A percentile compares a stretch with the other conserved stretches of the same genome.
Evolutionary conservation across 345 rosid species (phyloP).

Genomic region (Moringa oleifera): DNA sequence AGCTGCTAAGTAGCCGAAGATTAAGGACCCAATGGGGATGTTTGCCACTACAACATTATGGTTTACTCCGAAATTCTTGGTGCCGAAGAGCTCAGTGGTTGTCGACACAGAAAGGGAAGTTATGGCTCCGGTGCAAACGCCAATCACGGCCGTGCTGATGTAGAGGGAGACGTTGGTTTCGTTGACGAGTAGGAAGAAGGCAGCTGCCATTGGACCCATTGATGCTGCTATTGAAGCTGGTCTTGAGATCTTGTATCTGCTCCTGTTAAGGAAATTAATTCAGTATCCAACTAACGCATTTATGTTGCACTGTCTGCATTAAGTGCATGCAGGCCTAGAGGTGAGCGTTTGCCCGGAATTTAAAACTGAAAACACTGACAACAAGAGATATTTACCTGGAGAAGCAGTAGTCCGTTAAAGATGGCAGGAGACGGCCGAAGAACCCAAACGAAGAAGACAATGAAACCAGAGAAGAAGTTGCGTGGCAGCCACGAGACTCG

Average conservation of each 20-base stretch:
- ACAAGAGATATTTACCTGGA: slow-evolving; percentile 42
- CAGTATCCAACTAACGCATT: neutral
- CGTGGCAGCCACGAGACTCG: slow-evolving; percentile 62
- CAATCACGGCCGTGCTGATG: slow-evolving; percentile 62
- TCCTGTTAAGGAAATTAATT: slow-evolving; percentile 30
- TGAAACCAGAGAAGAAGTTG: slow-evolving; percentile 53
- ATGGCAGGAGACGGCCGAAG: slow-evolving; percentile 91
- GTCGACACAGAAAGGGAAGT: slow-evolving; percentile 61
- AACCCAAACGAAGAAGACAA: slow-evolving; percentile 79
- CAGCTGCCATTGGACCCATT: slow-evolving; percentile 53
- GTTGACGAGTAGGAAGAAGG: slow-evolving; percentile 56
- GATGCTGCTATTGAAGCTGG: slow-evolving; percentile 50
- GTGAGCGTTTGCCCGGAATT: too few relatives aligned
- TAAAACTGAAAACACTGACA: too few relatives aligned
- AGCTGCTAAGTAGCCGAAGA: slow-evolving; percentile 72
- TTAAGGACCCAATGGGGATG: slow-evolving; percentile 79
- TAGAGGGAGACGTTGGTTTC: slow-evolving; percentile 34
- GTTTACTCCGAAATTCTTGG: slow-evolving; percentile 65
- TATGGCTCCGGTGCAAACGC: slow-evolving; percentile 72
- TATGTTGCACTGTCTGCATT: neutral
- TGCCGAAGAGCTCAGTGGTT: slow-evolving; percentile 77
- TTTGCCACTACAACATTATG: slow-evolving; percentile 73
- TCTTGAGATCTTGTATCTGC: slow-evolving; percentile 38
- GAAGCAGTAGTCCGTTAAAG: slow-evolving; percentile 54
- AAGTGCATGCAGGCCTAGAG: too few relatives aligned